phyloP scores from a whole-genome alignment of 106 monocot species.

The Hemerocallis citrina region DNA sequence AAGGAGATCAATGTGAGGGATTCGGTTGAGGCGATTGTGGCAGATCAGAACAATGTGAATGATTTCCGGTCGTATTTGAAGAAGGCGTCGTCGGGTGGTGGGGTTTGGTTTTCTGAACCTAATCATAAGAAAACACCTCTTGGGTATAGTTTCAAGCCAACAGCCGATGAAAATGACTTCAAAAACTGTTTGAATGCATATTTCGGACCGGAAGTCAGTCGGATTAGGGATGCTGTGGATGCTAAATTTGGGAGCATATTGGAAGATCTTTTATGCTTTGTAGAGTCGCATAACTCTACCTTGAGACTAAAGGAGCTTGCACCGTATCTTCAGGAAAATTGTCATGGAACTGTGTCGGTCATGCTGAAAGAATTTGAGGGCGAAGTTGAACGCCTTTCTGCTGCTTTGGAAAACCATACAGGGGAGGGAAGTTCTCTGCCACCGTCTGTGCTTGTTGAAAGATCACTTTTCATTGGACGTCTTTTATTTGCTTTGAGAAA shows the following conservation, averaged over 20 bases:
- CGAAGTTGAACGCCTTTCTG: conserved; percentile 47
- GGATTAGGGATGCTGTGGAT: conserved; percentile 68
- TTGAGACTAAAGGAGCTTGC: conserved; percentile 68
- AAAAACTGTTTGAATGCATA: conserved; percentile 63
- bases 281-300: conserved; percentile 73
- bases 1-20: conserved; percentile 39
- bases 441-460: conserved; percentile 60
- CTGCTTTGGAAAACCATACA: conserved; percentile 36
- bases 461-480: conserved; percentile 82
- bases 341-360: conserved; percentile 44
- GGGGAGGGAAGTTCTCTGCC: conserved; percentile 18
- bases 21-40: conserved; percentile 44
- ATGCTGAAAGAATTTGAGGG: conserved; percentile 52
- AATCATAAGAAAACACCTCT: conserved; percentile 51
- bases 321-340: conserved; percentile 80
- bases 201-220: conserved; percentile 68
- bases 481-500: conserved; percentile 74
- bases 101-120: conserved; percentile 80
- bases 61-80: conserved; percentile 59
- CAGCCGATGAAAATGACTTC: conserved; percentile 65
- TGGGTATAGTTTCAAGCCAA: conserved; percentile 45
- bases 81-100: conserved; percentile 51
- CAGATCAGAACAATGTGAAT: conserved; percentile 19
- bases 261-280: conserved; percentile 80
- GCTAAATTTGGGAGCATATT: conserved; percentile 59